Percentiles rank a stretch among this genome's conserved stretches.
These are phyloP conservation scores for Phaeosphaeria sp. DNA, from an alignment of 2,329 filamentous ascomycete species.

Conservation along the genomic window DNA sequence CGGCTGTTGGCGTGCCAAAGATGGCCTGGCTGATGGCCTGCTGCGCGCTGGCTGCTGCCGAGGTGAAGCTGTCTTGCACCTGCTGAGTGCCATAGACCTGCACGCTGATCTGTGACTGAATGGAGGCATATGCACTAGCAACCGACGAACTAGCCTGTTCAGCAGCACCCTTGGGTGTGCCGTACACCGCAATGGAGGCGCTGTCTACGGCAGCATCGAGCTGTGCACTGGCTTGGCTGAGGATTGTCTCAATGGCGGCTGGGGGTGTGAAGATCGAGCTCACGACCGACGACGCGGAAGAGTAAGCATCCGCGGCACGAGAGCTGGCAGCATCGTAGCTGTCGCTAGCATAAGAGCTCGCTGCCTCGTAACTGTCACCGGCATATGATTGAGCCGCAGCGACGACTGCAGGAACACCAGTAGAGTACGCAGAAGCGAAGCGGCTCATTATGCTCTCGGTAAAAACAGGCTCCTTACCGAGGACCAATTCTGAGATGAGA, in stretches of 20 bases:
- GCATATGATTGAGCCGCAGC: slow-evolving; percentile 63
- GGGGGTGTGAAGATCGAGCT: slow-evolving; percentile 63
- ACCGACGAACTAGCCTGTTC: slow-evolving; percentile 63
- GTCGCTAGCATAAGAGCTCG: slow-evolving; percentile 60
- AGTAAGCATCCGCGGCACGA: slow-evolving; percentile 59
- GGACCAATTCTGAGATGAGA: slow-evolving; percentile 77
- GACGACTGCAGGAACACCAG: slow-evolving; percentile 64
- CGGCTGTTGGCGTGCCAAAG: slow-evolving; percentile 62
- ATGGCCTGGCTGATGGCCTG: slow-evolving; percentile 62
- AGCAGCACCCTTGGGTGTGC: slow-evolving; percentile 59
- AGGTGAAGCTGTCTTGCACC: slow-evolving; percentile 60
- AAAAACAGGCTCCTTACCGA: slow-evolving; percentile 80
- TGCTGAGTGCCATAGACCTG: slow-evolving; percentile 64
- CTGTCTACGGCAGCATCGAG: slow-evolving; percentile 66
- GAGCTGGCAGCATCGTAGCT: slow-evolving; percentile 55
- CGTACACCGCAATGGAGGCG: slow-evolving; percentile 65
- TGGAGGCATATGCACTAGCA: slow-evolving; percentile 60
- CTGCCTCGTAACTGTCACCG: slow-evolving; percentile 52
- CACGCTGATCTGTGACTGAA: slow-evolving; percentile 58
- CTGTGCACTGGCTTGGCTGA: slow-evolving; percentile 64
- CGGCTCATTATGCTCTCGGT: slow-evolving; percentile 80
- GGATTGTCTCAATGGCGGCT: slow-evolving; percentile 63
- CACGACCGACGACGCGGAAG: slow-evolving; percentile 55
- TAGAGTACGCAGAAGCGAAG: slow-evolving; percentile 75
- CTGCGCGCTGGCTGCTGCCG: slow-evolving; percentile 63